Evolutionary conservation across 2,329 filamentous ascomycete genomes (phyloP).

Genomic region (Fusarium sp.): DNA sequence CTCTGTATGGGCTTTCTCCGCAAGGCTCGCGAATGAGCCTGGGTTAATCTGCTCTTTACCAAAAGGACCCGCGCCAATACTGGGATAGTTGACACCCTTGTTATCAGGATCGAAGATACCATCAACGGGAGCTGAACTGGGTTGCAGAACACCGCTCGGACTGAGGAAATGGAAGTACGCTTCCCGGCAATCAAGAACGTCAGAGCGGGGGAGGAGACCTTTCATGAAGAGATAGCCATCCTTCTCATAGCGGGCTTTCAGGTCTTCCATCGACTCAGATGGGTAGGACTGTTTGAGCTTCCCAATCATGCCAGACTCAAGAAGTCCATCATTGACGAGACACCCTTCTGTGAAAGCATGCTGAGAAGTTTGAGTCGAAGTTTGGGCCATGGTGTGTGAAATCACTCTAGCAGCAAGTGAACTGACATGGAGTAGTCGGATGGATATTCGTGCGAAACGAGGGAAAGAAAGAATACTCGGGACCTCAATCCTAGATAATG

Average conservation of each 20-base stretch:
- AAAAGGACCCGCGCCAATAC: constrained; percentile 7
- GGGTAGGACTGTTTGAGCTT: background rate
- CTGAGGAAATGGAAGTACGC: constrained; percentile 18
- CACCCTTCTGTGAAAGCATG: background rate
- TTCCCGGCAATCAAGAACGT: constrained; percentile 11
- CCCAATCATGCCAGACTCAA: background rate
- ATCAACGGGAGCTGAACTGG: constrained; percentile 2
- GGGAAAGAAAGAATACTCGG: too few species aligned
- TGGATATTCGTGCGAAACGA: too few species aligned
- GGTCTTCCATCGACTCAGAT: background rate
- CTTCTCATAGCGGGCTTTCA: background rate
- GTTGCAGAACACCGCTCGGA: background rate
- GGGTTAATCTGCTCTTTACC: background rate
- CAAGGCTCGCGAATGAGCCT: constrained; percentile 16
- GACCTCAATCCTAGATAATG: too few species aligned
- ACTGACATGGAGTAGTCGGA: background rate
- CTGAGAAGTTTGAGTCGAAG: background rate
- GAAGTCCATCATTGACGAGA: constrained; percentile 6
- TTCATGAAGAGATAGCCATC: constrained; percentile 18
- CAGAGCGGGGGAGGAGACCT: constrained; percentile 4
- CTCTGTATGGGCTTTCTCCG: constrained; percentile 18
- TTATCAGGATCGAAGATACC: constrained; percentile 13
- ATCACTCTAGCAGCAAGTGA: background rate
- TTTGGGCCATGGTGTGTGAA: background rate
- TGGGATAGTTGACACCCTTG: constrained; percentile 6